These are phyloP conservation scores for Neofusicoccum parvum DNA, from an alignment of 2,329 filamentous ascomycete genomes.

Conservation along the genomic window DNA sequence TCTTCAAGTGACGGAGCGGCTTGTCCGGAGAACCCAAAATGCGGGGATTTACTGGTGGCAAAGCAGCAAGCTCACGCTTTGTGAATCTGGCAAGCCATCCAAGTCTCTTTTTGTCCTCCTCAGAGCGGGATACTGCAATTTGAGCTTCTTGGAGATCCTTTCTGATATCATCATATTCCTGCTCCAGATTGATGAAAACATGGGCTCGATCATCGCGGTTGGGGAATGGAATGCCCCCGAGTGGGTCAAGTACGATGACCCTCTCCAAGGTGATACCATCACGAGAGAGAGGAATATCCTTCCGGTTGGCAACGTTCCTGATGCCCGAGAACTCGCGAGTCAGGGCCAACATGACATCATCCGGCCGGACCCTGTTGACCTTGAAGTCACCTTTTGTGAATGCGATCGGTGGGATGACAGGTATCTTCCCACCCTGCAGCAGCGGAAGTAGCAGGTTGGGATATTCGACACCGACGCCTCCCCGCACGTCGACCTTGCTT, in stretches of 20 bases:
- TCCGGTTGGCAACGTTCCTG: constrained; percentile 30
- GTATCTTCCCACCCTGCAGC: constrained; percentile 68
- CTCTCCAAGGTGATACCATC: constrained; percentile 62
- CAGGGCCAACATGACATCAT: constrained; percentile 74
- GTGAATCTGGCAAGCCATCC: constrained; percentile 43
- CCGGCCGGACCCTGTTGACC: constrained; percentile 50
- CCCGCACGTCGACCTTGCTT: constrained; percentile 38
- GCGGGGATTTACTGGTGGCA: constrained; percentile 29
- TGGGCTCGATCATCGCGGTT: constrained; percentile 65
- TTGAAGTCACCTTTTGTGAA: constrained; percentile 51
- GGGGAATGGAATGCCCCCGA: constrained; percentile 78
- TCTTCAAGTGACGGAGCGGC: constrained; percentile 60
- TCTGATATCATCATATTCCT: constrained; percentile 76
- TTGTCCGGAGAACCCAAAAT: neutral
- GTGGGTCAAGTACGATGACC: constrained; percentile 83
- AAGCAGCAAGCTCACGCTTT: constrained; percentile 30
- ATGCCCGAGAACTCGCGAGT: constrained; percentile 75
- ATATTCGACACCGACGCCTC: constrained; percentile 44
- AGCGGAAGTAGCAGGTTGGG: constrained; percentile 63
- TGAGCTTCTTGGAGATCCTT: constrained; percentile 54
- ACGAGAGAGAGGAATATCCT: neutral
- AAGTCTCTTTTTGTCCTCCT: neutral
- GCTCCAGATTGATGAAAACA: constrained; percentile 90
- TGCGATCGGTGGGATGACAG: constrained; percentile 68
- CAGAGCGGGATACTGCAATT: constrained; percentile 27